Base-by-base conservation (phyloP, 768 basidiomycete genomes). In the Boletus sp. region DNA sequence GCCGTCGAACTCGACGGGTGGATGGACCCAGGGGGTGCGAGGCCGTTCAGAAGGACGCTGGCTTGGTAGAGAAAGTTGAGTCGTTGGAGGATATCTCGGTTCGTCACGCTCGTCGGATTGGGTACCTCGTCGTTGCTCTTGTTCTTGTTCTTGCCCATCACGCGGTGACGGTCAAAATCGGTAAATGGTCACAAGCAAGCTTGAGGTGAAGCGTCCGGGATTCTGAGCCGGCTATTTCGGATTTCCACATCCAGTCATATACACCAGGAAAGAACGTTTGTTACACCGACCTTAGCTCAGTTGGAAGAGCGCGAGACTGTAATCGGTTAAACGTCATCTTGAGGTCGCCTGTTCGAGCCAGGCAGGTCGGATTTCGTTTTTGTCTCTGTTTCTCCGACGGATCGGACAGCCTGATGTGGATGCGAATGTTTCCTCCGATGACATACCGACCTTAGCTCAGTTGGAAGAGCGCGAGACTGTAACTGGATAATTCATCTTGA, bases 1-100 rank as follows among this genome's bases (percentile, higher is more conserved):
- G 35, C 46, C 45, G 17, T 39, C 37, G 35, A 18, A 20, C 15
- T 51, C 14, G 57, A 41, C 5, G 58, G 46, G 28, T 28, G 37
- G 39, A 18, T n/a, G 45, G 53, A 1, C 3, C 20, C 12, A 18
- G 57, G 40, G 18, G 69, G 58, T 37, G 70, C 61, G 47, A 80
- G 69, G 11, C 74, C 75, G 52, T 74, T 78, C 18, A 91, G 75
- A 58, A 85, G 86, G 12, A 81, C 77, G 64, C 87, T 86, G 36
- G 90, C 88, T 72, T 93, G 92, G 66, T 90, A 92, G 36, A 94
- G 80, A 69, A 90, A 94, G 72, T 89, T 93, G 58, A 94, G 80
- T 30, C 92, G 80, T 70, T 94, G 92, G 20, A 92, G 79, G 47
- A 89, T 83, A 66, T 94, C 92, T 30, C 84, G 77, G 68, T 92